A percentile compares a stretch with the other conserved stretches of the same genome.
phyloP scores from a whole-genome alignment of 2,329 filamentous ascomycete species.

The Cladophialophora immunda region DNA sequence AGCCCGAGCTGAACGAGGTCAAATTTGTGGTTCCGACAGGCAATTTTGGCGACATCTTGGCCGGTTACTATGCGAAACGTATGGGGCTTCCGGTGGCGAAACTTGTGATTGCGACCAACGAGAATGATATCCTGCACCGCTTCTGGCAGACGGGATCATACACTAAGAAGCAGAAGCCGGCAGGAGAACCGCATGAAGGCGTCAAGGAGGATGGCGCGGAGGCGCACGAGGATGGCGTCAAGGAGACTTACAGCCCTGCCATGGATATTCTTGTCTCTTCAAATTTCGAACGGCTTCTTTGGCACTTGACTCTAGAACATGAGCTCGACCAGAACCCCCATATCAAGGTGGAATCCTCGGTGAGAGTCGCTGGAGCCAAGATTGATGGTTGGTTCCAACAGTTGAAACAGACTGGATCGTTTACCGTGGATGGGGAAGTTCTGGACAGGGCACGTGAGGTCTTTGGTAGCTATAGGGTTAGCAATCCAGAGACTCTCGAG shows the following conservation, averaged over 20 bases:
- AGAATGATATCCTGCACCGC: constrained; percentile 94
- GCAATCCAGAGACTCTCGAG: constrained; percentile 71
- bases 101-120: constrained; percentile 92
- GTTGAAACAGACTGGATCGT: constrained; percentile 82
- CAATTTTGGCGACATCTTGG: constrained; percentile 93
- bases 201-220: constrained; percentile 63
- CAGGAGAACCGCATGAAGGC: constrained; percentile 39
- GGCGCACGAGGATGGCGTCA: constrained; percentile 75
- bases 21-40: constrained; percentile 92
- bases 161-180: constrained; percentile 75
- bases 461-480: constrained; percentile 81
- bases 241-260: constrained; percentile 90
- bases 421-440: constrained; percentile 79
- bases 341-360: constrained; percentile 31
- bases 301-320: constrained; percentile 86
- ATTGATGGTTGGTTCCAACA: constrained; percentile 80
- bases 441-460: constrained; percentile 74
- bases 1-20: constrained; percentile 64
- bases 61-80: constrained; percentile 85
- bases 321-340: constrained; percentile 47
- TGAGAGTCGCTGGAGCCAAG: constrained; percentile 65
- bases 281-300: constrained; percentile 95
- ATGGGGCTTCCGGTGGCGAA: constrained; percentile 88
- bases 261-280: constrained; percentile 98
- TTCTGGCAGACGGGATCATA: constrained; percentile 92